phyloP scores from a whole-genome alignment of 306 rosid genomes.

The Vachellia collinsii region DNA sequence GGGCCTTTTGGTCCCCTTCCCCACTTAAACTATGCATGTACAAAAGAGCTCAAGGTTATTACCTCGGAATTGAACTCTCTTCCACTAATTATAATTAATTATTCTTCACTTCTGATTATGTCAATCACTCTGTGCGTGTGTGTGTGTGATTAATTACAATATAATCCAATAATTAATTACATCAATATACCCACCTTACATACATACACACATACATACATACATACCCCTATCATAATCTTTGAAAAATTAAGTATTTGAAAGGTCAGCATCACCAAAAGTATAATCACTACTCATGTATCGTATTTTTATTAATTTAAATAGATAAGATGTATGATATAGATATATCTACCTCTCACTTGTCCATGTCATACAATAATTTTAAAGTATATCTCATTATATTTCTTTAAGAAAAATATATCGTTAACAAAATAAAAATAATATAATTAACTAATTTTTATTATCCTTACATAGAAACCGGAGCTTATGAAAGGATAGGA shows the following conservation, averaged over 20 bases:
- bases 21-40: not conserved
- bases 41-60: not conserved
- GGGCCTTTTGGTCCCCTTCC: slow-evolving; percentile 19
- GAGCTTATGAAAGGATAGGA: no score
- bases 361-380: not conserved
- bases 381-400: not conserved
- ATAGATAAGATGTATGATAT: not conserved
- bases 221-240: not conserved
- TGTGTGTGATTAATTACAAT: not conserved
- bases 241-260: not conserved
- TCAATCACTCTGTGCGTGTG: not conserved
- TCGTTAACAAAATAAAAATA: not conserved
- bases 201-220: not conserved
- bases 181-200: not conserved
- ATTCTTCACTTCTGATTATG: not conserved
- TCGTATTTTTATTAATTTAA: not conserved
- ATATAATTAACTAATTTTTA: no score
- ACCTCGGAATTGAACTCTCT: slow-evolving; percentile 33
- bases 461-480: no score
- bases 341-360: not conserved
- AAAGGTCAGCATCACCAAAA: not conserved
- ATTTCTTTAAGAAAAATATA: not conserved
- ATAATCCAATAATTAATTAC: not conserved
- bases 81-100: not conserved
- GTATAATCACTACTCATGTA: not conserved